These are phyloP conservation scores for Quercus rubra DNA, from an alignment of 306 rosid genomes.

Conservation along the genomic window DNA sequence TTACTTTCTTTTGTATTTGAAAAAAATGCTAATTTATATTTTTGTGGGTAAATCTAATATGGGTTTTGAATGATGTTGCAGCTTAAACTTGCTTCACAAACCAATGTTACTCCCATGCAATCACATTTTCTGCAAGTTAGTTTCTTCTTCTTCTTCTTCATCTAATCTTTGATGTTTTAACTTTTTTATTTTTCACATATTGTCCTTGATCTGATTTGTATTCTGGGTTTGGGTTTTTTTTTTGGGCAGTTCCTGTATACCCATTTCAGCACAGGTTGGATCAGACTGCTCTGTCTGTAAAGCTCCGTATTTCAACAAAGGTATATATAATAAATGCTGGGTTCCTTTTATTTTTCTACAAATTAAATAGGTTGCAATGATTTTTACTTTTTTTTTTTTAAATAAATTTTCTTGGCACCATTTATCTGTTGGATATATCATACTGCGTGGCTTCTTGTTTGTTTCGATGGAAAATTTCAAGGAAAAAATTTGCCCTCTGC, in stretches of 20 bases:
- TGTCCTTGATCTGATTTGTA: background rate
- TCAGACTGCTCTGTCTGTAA: constrained; percentile 69
- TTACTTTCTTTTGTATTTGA: background rate
- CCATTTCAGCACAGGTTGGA: constrained; percentile 23
- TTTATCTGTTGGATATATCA: background rate
- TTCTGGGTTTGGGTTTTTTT: background rate
- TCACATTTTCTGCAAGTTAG: constrained; percentile 86
- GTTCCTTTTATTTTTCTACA: background rate
- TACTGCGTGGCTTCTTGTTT: no score
- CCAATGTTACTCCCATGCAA: constrained; percentile 83
- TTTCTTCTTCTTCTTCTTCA: background rate
- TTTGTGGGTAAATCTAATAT: background rate
- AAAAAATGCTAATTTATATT: background rate
- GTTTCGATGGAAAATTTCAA: no score
- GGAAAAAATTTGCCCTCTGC: no score
- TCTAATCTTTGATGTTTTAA: no score
- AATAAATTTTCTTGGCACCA: background rate
- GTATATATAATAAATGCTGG: background rate
- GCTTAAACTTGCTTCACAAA: constrained; percentile 50
- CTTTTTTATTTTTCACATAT: background rate
- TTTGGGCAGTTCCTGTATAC: constrained; percentile 49
- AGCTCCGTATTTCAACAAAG: constrained; percentile 42
- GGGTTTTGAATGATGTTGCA: constrained; percentile 25
- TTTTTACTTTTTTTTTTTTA: no score
- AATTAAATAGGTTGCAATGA: background rate